Conservation (phyloP, 1,284 basidiomycete genomes). For the Bondarzewia mesenterica region DNA sequence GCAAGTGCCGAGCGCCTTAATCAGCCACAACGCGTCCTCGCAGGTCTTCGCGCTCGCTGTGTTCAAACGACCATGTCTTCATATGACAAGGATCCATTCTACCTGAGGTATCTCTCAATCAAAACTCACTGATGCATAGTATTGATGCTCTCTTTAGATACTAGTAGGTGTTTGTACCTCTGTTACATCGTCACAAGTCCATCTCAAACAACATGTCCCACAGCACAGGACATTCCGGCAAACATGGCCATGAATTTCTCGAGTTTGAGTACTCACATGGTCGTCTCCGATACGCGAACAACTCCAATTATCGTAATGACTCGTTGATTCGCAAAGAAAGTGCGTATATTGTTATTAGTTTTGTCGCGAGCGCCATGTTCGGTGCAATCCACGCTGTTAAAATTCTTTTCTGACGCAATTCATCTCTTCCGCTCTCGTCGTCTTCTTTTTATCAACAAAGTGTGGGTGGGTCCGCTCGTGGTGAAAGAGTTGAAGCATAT, state of each 20-base stretch:
- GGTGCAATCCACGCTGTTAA: not conserved
- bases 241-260: constrained; percentile 95
- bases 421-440: not conserved
- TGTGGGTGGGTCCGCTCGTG: constrained; percentile 90
- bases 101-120: constrained; percentile 57
- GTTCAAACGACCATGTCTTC: constrained; percentile 33
- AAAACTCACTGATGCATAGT: not conserved
- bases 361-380: not conserved
- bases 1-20: not conserved
- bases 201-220: constrained; percentile 14
- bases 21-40: not conserved
- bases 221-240: constrained; percentile 91
- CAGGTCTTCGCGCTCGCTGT: not conserved
- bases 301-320: constrained; percentile 98
- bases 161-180: constrained; percentile 75
- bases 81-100: constrained; percentile 68
- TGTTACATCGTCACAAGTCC: no score
- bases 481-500: constrained; percentile 92
- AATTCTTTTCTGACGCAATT: not conserved
- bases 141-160: constrained; percentile 49
- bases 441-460: constrained; percentile 31
- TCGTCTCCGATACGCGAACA: constrained; percentile 95
- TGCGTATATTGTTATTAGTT: constrained; percentile 48
- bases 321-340: constrained; percentile 97
- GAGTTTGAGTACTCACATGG: constrained; percentile 99